phyloP scores from a whole-genome alignment of 1,284 basidiomycete species.

The Ustilago lituana region DNA sequence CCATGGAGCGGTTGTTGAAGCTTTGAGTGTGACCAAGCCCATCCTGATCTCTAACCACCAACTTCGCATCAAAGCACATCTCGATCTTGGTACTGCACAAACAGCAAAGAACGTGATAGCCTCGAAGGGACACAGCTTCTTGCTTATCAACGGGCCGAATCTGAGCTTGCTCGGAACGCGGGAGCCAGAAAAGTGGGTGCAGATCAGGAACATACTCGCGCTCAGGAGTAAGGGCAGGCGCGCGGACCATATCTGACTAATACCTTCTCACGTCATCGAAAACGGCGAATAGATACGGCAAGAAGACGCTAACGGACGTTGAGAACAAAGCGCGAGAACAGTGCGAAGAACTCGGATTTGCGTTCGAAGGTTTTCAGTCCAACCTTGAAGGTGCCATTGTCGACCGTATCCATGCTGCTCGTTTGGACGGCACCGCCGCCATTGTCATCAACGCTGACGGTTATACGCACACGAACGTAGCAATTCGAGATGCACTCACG shows the following conservation, averaged over 20 bases:
- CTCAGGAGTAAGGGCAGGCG: too few species aligned
- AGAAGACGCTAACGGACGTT: conserved; percentile 62
- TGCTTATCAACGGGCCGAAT: conserved; percentile 66
- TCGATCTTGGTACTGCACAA: too few species aligned
- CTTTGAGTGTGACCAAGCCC: too few species aligned
- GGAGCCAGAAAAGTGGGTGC: conserved; percentile 64
- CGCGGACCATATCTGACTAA: too few species aligned
- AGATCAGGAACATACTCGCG: neutral
- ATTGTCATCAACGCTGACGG: conserved; percentile 67
- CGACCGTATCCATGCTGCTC: conserved; percentile 65
- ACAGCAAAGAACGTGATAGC: neutral
- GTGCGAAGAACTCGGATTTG: conserved; percentile 9
- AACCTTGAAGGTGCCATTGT: conserved; percentile 67
- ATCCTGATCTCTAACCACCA: neutral
- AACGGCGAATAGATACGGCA: conserved; percentile 66
- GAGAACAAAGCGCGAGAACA: conserved; percentile 3
- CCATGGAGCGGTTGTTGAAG: too few species aligned
- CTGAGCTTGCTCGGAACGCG: conserved; percentile 67
- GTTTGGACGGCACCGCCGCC: conserved; percentile 31
- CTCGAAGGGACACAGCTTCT: conserved; percentile 11
- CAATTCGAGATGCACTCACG: conserved; percentile 65
- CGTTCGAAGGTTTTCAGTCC: conserved; percentile 59
- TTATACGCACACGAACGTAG: conserved; percentile 67
- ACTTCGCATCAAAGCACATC: neutral
- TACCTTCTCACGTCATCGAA: neutral